Conservation (phyloP, 257 asterid genomes). For the Linderniella brevidens region DNA sequence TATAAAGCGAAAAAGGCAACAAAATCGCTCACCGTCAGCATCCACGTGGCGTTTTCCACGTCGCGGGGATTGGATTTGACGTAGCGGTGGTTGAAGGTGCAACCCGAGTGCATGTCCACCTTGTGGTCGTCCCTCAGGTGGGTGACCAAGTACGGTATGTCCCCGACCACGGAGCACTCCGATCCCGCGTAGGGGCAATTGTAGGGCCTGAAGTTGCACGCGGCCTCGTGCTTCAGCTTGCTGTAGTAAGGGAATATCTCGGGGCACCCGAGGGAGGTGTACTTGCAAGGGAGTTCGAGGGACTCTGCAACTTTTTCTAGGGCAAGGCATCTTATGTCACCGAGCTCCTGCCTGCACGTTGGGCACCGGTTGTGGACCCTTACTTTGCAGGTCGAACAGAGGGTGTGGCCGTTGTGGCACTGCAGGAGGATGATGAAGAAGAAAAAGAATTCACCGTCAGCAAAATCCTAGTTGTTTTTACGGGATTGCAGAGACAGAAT, state of each 20-base stretch:
- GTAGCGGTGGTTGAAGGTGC: conserved; percentile 86
- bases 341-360: conserved; percentile 83
- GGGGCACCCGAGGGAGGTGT: conserved; percentile 58
- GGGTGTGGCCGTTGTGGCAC: conserved; percentile 85
- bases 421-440: no score
- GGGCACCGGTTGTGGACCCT: conserved; percentile 84
- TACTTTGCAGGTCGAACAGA: conserved; percentile 75
- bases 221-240: conserved; percentile 68
- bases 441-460: conserved; percentile 10
- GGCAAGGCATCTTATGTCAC: conserved; percentile 87
- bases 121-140: conserved; percentile 82
- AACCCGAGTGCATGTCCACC: conserved; percentile 88
- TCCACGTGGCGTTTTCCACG: conserved; percentile 93
- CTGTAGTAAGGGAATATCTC: conserved; percentile 86
- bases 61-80: conserved; percentile 89
- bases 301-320: conserved; percentile 89
- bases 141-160: conserved; percentile 55
- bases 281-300: conserved; percentile 85
- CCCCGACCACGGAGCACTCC: conserved; percentile 68
- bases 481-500: background rate
- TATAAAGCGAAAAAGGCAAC: no score
- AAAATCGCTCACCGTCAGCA: conserved; percentile 61
- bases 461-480: background rate
- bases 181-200: conserved; percentile 86
- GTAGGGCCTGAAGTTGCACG: conserved; percentile 78